These are phyloP conservation scores for Wallacemonas sp. DNA, from an alignment of 208 protist genomes.

Conservation along the genomic window DNA sequence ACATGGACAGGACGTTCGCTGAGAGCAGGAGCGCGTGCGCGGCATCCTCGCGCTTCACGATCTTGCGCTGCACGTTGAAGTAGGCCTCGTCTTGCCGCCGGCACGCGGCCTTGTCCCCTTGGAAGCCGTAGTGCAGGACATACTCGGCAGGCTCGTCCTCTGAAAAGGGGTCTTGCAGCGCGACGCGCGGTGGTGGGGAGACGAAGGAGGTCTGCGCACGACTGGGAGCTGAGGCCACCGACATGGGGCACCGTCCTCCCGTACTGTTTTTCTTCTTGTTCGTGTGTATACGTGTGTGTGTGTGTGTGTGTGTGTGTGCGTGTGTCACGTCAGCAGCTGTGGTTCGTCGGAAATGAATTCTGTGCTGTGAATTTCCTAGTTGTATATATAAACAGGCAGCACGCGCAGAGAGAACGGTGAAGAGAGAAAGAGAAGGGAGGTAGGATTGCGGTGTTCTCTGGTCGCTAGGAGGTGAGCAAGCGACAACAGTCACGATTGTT, in stretches of 20 bases:
- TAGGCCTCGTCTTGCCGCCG: conserved; percentile 63
- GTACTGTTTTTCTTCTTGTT: neutral
- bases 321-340: too few species aligned
- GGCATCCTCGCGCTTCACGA: conserved; percentile 43
- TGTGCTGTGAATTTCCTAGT: too few species aligned
- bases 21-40: conserved; percentile 69
- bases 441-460: too few species aligned
- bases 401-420: too few species aligned
- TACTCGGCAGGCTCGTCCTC: conserved; percentile 30
- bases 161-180: conserved; percentile 3
- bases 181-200: neutral
- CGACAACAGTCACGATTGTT: too few species aligned
- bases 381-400: too few species aligned
- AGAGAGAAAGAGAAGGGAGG: too few species aligned
- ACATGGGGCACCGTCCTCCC: too few species aligned
- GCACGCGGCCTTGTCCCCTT: conserved; percentile 18
- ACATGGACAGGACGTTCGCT: conserved; percentile 74
- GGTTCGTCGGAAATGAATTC: too few species aligned
- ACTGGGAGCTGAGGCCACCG: neutral
- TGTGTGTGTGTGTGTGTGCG: neutral
- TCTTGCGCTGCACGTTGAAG: conserved; percentile 50
- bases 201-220: conserved; percentile 7
- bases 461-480: too few species aligned
- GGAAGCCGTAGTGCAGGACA: conserved; percentile 46
- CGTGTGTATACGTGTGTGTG: neutral